These are phyloP conservation scores for Cucumis cinereus DNA, from an alignment of 306 rosid genomes.

Conservation along the genomic window DNA sequence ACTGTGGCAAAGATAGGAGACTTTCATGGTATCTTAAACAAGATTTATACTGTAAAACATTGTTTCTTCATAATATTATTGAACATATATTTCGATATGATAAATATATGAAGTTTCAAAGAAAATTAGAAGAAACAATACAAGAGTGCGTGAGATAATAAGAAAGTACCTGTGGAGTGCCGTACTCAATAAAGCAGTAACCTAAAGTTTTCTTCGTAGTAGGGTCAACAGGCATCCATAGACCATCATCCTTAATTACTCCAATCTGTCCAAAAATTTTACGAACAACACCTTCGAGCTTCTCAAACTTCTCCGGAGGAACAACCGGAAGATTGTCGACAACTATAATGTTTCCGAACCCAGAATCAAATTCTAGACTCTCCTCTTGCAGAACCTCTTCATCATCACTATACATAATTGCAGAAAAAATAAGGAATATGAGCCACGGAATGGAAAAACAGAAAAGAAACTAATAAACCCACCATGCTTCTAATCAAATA, in stretches of 20 bases:
- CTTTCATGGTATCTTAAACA: not conserved
- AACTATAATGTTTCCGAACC: constrained; percentile 54
- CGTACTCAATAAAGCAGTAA: constrained; percentile 66
- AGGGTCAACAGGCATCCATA: constrained; percentile 73
- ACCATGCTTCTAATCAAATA: not conserved
- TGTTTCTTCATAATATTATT: not conserved
- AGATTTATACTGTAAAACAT: too few relatives aligned
- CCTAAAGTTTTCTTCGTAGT: constrained; percentile 45
- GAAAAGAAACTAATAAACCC: not conserved
- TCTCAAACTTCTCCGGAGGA: constrained; percentile 56
- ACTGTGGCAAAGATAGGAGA: not conserved
- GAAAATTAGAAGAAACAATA: not conserved
- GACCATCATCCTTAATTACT: constrained; percentile 50
- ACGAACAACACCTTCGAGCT: constrained; percentile 52
- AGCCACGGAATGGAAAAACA: not conserved
- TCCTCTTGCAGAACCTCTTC: constrained; percentile 46
- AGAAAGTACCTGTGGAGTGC: constrained; percentile 52
- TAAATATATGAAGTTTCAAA: not conserved
- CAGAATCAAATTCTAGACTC: constrained; percentile 45
- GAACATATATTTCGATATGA: not conserved
- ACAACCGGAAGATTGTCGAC: constrained; percentile 75
- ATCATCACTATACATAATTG: constrained; percentile 36
- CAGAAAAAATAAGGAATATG: not conserved
- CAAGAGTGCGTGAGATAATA: not conserved
- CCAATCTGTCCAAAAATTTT: constrained; percentile 78